Conservation (phyloP, 805 yeast species). For the Candida chilensis region DNA sequence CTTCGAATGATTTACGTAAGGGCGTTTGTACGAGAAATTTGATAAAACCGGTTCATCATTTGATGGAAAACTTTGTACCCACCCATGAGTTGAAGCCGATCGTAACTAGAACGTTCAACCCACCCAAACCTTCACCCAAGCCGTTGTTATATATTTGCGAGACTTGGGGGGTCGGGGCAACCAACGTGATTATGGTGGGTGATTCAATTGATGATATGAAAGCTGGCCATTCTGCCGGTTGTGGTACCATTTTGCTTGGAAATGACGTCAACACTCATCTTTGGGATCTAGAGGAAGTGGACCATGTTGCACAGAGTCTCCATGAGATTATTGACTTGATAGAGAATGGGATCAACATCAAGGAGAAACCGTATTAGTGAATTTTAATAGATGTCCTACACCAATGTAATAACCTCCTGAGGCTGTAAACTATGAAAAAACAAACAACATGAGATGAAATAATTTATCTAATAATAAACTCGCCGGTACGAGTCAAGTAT, state of each 20-base stretch:
- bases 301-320: slow-evolving; percentile 11
- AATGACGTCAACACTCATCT: slow-evolving; percentile 42
- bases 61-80: slow-evolving; percentile 34
- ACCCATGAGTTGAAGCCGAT: slow-evolving; percentile 28
- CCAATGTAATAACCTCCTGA: no score
- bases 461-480: slow-evolving; percentile 39
- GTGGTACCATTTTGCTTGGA: slow-evolving; percentile 42
- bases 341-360: slow-evolving; percentile 19
- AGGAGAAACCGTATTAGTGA: slow-evolving; percentile 2
- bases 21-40: slow-evolving; percentile 59
- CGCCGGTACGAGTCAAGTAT: slow-evolving; percentile 59
- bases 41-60: slow-evolving; percentile 42
- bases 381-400: no score
- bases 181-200: slow-evolving; percentile 57
- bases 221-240: slow-evolving; percentile 59
- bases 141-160: slow-evolving; percentile 50
- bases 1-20: slow-evolving; percentile 22
- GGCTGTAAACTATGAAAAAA: no score
- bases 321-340: slow-evolving; percentile 24
- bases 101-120: slow-evolving; percentile 54
- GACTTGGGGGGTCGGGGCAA: slow-evolving; percentile 35
- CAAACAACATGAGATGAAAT: no score
- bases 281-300: slow-evolving; percentile 8
- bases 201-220: slow-evolving; percentile 65
- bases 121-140: slow-evolving; percentile 62